phyloP scores from a whole-genome alignment of 2,329 filamentous ascomycete species.

The Penicillium freii region DNA sequence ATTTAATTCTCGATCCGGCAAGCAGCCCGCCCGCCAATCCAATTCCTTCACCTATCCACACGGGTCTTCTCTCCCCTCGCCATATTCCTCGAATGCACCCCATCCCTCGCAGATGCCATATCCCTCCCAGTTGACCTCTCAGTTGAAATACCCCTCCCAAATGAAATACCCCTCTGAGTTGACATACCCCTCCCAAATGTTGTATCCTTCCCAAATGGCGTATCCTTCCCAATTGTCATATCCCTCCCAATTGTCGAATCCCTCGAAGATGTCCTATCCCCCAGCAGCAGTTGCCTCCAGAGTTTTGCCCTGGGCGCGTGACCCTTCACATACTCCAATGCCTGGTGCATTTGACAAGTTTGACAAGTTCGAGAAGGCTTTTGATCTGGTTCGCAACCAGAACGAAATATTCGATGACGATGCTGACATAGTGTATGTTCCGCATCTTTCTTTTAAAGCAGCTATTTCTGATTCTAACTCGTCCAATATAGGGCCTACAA shows the following conservation, averaged over 20 bases:
- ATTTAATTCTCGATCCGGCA: conserved; percentile 7
- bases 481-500: conserved; percentile 23
- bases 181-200: neutral
- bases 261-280: neutral
- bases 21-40: neutral
- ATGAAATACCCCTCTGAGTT: neutral
- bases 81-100: neutral
- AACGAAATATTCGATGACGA: conserved; percentile 7
- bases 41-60: neutral
- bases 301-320: conserved; percentile 1
- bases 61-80: neutral
- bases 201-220: neutral
- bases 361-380: neutral
- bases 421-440: conserved; percentile 3
- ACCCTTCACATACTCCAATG: neutral
- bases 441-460: neutral
- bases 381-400: conserved; percentile 7
- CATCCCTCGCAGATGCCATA: neutral
- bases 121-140: neutral
- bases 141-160: neutral
- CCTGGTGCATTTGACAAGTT: neutral
- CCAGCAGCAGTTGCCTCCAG: neutral
- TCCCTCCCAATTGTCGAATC: neutral
- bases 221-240: neutral
- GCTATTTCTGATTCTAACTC: neutral